Base-by-base conservation (phyloP, 768 basidiomycete genomes). In the Lentinula guzmanii region DNA sequence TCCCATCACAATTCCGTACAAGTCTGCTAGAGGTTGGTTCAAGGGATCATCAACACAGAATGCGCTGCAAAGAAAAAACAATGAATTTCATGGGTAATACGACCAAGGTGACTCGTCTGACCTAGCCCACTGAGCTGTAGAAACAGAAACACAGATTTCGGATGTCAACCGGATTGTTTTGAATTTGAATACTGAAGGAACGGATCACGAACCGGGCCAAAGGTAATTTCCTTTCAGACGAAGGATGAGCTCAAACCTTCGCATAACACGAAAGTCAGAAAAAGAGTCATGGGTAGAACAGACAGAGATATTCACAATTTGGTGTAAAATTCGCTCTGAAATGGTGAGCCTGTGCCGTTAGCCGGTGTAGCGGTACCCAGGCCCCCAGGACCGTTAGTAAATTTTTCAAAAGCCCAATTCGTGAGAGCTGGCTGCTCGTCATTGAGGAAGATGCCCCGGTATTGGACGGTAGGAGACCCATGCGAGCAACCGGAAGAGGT, bases 371-470 rank as follows among this genome's bases (percentile, higher is more conserved):
- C 77, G 0, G 80, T 77, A 34, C 77, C 69, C 1, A 73, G 58
- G 0, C 78, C 73, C 5, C 83, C 83, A 4, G 83, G 83, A 2
- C 84, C 85, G 62, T 87, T 86, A 9, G 84, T 86, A 69, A 86
- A 89, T 65, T 84, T 85, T 63, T 84, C 84, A 64, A 79, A 75
- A 13, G 86, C 89, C 89, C 89, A 91, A 65, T 82, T 85, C 64
- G 85, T 83, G 55, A 90, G 69, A 33, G 84, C 83, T 7, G 89
- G 89, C 66, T 88, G 85, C 69, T 91, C 89, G 65, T 91, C 88
- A 68, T 91, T 91, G 63, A 91, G 71, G 75, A 91, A 87, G 46
- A 89, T 81, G 13, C 84, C 89, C 37, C 88, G 81, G 65, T 86
- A 89, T 67, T 88, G 84, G 61, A 90, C 86, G 7, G 82, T 83